Percentiles rank a stretch among this genome's conserved stretches.
Evolutionary conservation across 2,329 filamentous ascomycete genomes (phyloP).

Genomic region (Phialophora chinensis): DNA sequence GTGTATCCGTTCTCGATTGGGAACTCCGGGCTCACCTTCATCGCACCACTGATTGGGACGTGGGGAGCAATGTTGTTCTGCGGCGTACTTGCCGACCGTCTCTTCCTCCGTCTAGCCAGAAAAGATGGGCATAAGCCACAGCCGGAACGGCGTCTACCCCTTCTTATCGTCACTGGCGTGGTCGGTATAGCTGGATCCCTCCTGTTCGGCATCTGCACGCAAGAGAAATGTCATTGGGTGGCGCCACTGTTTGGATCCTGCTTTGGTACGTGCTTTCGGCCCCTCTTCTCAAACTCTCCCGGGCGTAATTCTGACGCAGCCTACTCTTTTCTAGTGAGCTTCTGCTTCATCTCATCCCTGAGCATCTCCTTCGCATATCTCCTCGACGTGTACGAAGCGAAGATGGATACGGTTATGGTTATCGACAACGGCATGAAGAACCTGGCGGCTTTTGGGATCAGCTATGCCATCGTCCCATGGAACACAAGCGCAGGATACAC

Average conservation of each 20-base stretch:
- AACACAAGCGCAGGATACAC: conserved; percentile 27
- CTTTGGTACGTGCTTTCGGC: conserved; percentile 17
- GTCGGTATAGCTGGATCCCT: conserved; percentile 23
- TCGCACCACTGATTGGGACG: conserved; percentile 25
- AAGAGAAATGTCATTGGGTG: conserved; percentile 27
- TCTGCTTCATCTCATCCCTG: conserved; percentile 25
- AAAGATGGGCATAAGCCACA: conserved; percentile 19
- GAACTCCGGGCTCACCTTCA: conserved; percentile 48
- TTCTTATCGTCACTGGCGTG: conserved; percentile 22
- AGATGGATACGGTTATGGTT: conserved; percentile 29
- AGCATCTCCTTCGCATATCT: conserved; percentile 29
- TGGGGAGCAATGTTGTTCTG: conserved; percentile 29
- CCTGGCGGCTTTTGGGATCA: conserved; percentile 27
- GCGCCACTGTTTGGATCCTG: conserved; percentile 23
- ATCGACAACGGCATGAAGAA: conserved; percentile 31
- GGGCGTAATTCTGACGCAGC: background rate
- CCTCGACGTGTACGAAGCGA: conserved; percentile 26
- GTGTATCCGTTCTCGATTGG: conserved; percentile 65
- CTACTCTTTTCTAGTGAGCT: conserved; percentile 13
- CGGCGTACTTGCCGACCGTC: conserved; percentile 24
- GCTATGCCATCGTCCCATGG: conserved; percentile 29
- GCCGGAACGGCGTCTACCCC: conserved; percentile 26
- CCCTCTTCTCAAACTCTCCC: background rate
- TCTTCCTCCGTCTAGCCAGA: conserved; percentile 14
- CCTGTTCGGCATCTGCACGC: conserved; percentile 27